Evolutionary conservation across 768 basidiomycete genomes (phyloP).

Genomic region (Porphyrellus cyaneotinctus): DNA sequence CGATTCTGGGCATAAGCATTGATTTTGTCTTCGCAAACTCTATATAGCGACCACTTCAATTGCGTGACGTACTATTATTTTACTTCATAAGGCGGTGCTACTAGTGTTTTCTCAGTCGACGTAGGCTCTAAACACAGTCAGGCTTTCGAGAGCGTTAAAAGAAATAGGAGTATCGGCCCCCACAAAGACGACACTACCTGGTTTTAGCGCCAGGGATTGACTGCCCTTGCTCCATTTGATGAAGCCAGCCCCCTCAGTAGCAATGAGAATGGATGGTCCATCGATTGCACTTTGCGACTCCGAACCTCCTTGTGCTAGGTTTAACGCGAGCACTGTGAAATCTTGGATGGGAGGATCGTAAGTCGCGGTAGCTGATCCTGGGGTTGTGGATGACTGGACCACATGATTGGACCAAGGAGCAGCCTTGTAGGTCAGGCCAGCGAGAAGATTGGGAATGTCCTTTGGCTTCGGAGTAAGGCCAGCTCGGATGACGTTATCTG

Average conservation of each 20-base stretch:
- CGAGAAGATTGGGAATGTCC: constrained; percentile 86
- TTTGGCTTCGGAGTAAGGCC: constrained; percentile 96
- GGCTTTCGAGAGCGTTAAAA: constrained; percentile 36
- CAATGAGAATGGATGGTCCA: constrained; percentile 84
- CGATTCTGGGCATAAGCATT: background rate
- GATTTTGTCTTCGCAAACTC: background rate
- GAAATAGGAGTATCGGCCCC: constrained; percentile 62
- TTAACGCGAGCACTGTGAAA: constrained; percentile 77
- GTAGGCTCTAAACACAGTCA: constrained; percentile 30
- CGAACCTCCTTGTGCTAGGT: constrained; percentile 39
- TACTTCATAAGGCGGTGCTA: too few species aligned
- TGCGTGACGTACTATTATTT: background rate
- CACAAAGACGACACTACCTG: constrained; percentile 80
- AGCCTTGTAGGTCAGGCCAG: constrained; percentile 81
- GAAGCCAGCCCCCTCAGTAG: constrained; percentile 62
- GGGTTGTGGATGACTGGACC: constrained; percentile 56
- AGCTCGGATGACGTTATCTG: constrained; percentile 97
- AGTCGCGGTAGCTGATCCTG: constrained; percentile 40
- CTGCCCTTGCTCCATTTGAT: constrained; percentile 45
- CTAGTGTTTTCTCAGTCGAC: constrained; percentile 22
- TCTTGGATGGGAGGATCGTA: constrained; percentile 94
- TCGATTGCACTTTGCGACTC: constrained; percentile 61
- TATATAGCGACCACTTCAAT: background rate
- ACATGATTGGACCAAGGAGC: constrained; percentile 65
- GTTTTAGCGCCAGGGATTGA: constrained; percentile 39